Evolutionary conservation across 2,329 filamentous ascomycete species (phyloP), one percentile per base, ranked within the genome.

Genomic region (Ceratocystis colombiana): DNA sequence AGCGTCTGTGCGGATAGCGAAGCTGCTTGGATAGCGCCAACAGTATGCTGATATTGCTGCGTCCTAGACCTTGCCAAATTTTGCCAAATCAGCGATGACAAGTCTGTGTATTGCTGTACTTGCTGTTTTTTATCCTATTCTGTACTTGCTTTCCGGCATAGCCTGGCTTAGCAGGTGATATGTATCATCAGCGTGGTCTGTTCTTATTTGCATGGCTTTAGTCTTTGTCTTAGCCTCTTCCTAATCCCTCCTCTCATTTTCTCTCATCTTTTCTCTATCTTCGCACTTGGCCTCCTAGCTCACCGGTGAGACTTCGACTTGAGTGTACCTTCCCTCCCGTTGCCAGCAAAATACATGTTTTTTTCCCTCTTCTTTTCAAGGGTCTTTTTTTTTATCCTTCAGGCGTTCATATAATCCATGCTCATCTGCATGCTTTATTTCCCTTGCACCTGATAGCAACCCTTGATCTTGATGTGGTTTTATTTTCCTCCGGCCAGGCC

Each of bases 1-100:
- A 63, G 12, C 44, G 61, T 63, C 61, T 48, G 61, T 63, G 61
- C 61, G 41, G 28, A n/a, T 25, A 59, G 17, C 25, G n/a, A 17
- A n/a, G 17, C 25, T n/a, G 22, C 5, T 59, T 37, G 17, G 25
- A 59, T 17, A 20, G n/a, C 25, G 7, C 17, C 55, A 25, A 25
- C 48, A 53, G 10, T 17, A 20, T 12, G 4, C 28, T 59, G 28
- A 59, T 59, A 59, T 37, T 30, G 37, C 33, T 17, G 15, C 55
- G 28, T n/a, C 55, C 33, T 28, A 33, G 28, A 7, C 48, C 10
- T 25, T 25, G 5, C 48, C 48, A 53, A 8, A 7, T 33, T 53
- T 12, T 15, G 10, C 10, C 20, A 20, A 10, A 28, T 25, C 25
- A 25, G n/a, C 17, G 6, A 48, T 48, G 20, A 53, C 48, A 28